phyloP scores from a whole-genome alignment of 805 yeast genomes.

The Scheffersomyces coipomensis region DNA sequence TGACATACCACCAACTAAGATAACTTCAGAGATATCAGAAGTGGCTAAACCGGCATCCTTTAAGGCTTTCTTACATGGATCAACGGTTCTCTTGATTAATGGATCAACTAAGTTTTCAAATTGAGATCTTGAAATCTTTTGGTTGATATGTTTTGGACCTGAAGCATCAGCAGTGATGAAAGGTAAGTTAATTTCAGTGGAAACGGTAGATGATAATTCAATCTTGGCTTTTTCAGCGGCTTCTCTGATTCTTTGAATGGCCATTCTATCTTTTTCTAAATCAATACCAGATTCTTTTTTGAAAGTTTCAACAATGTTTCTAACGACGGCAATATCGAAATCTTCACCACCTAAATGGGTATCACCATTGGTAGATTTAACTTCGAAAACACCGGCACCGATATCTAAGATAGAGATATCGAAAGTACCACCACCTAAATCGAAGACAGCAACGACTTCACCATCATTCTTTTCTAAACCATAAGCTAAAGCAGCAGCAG shows the following conservation, averaged over 20 bases:
- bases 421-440: slow-evolving; percentile 98
- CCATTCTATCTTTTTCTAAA: slow-evolving; percentile 64
- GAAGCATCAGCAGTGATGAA: slow-evolving; percentile 85
- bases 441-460: slow-evolving; percentile 92
- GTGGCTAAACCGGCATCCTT: slow-evolving; percentile 73
- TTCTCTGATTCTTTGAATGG: slow-evolving; percentile 82
- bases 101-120: slow-evolving; percentile 66
- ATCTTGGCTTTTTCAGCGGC: slow-evolving; percentile 90
- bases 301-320: slow-evolving; percentile 78
- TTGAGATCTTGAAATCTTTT: slow-evolving; percentile 64
- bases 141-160: slow-evolving; percentile 77
- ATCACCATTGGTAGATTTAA: slow-evolving; percentile 96
- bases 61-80: slow-evolving; percentile 78
- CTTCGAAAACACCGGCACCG: slow-evolving; percentile 97
- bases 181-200: slow-evolving; percentile 77
- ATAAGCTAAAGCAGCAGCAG: slow-evolving; percentile 93
- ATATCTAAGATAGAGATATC: slow-evolving; percentile 96
- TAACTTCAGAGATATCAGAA: slow-evolving; percentile 72
- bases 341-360: slow-evolving; percentile 94
- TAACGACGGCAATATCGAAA: slow-evolving; percentile 82
- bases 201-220: slow-evolving; percentile 72
- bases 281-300: slow-evolving; percentile 71
- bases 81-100: slow-evolving; percentile 68
- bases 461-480: slow-evolving; percentile 82
- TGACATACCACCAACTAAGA: slow-evolving; percentile 88